Base-by-base conservation (phyloP, 2,329 filamentous ascomycete genomes). In the Stachybotrys chlorohalonatus region DNA sequence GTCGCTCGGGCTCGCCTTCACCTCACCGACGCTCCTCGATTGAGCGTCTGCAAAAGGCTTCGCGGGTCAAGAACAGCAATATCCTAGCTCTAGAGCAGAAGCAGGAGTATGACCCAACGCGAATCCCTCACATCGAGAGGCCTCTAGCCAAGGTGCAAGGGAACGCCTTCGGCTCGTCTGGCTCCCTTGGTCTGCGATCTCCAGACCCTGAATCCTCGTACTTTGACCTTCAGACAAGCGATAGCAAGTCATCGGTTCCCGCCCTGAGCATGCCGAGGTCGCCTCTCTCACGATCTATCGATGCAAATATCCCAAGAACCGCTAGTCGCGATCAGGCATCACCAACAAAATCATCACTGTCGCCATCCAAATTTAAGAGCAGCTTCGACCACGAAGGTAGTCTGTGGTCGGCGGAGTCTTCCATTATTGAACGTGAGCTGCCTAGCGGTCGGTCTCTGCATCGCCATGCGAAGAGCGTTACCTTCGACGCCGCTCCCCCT, bases 61-160 rank as follows among this genome's bases (percentile, higher is more conserved):
- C 93, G 54, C 88, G 94, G 57, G 94, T 99, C 65, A 96, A 93
- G 80, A 97, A 96, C 76, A 96, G 93, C 80, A 95, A 87, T 74
- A 96, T 97, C 79, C 90, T 96, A 68, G 91, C 90, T 47, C 87
- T 92, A 54, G 92, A 96, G 73, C 87, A 91, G 67, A 92, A 92
- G 73, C 84, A 91, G 69, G 89, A 95, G 75, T 96, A 96, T 76
- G 90, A 96, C 70, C 90, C 92, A 31, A 81, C 86, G 54, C 83
- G 84, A 60, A 73, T 91, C 54, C 87, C 88, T 49, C 79, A 89
- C 56, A 81, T 95, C 57, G 90, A 97, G 73, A 84, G 91, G 59
- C 90, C 92, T 45, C 78, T 95, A 60, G 84, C 89, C 66, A 86
- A 85, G 68, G 76, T 90, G 64, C 87, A 90, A 72, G 84, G 82